phyloP scores from a whole-genome alignment of 257 asterid genomes.

The Anisodus tanguticus region DNA sequence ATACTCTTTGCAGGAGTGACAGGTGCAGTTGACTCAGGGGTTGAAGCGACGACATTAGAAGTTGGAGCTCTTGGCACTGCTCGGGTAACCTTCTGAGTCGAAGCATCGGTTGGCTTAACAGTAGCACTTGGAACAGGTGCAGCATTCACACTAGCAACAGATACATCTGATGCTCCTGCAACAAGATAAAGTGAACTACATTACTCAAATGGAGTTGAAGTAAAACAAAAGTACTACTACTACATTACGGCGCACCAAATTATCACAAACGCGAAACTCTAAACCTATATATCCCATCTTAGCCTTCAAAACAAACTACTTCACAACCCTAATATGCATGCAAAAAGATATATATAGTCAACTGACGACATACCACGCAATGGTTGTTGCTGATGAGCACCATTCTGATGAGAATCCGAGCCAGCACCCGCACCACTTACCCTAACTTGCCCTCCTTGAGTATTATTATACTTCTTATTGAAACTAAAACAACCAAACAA shows the following conservation, averaged over 20 bases:
- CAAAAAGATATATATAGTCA: background rate
- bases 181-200: constrained; percentile 14
- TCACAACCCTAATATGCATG: background rate
- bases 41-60: constrained; percentile 50
- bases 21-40: constrained; percentile 51
- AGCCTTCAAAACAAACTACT: background rate
- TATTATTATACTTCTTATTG: constrained; percentile 53
- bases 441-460: constrained; percentile 56
- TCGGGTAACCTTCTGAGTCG: constrained; percentile 51
- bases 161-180: constrained; percentile 50
- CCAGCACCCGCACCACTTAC: constrained; percentile 46
- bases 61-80: constrained; percentile 57
- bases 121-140: constrained; percentile 39
- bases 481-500: constrained; percentile 41
- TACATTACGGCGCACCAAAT: background rate
- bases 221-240: background rate
- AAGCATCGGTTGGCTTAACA: constrained; percentile 44
- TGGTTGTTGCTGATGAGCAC: constrained; percentile 54
- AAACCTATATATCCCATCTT: background rate
- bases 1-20: constrained; percentile 67
- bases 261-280: background rate
- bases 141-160: constrained; percentile 34
- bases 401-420: constrained; percentile 60
- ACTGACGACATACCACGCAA: constrained; percentile 41
- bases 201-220: background rate